phyloP scores from a whole-genome alignment of 176 grass and related monocot genomes.

The Carex cristatella region DNA sequence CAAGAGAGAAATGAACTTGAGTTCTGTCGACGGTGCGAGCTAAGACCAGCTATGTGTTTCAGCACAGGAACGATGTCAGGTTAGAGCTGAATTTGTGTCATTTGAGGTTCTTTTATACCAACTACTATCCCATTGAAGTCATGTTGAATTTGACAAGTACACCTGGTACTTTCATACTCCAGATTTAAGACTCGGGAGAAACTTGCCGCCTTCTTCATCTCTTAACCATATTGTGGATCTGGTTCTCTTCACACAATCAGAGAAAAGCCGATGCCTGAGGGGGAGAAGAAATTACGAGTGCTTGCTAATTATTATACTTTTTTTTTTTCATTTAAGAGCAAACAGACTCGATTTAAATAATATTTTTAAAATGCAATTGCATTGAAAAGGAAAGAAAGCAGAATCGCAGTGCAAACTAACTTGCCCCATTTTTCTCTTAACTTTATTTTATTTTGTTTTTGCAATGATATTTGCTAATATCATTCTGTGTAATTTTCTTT shows the following conservation, averaged over 20 bases:
- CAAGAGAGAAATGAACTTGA: too few relatives aligned
- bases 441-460: background rate
- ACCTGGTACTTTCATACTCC: too few relatives aligned
- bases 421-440: background rate
- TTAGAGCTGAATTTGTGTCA: too few relatives aligned
- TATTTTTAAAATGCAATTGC: background rate
- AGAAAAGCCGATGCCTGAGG: slow-evolving; percentile 33
- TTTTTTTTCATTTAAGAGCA: background rate
- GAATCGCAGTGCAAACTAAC: background rate
- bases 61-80: too few relatives aligned
- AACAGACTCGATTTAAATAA: background rate
- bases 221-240: slow-evolving; percentile 32
- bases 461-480: background rate
- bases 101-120: too few relatives aligned
- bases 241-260: slow-evolving; percentile 29
- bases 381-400: background rate
- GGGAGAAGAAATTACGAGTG: background rate
- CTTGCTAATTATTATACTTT: background rate
- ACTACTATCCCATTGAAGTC: too few relatives aligned
- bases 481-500: background rate
- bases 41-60: too few relatives aligned
- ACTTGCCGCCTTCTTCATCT: slow-evolving; percentile 3
- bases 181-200: background rate
- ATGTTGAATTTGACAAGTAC: too few relatives aligned
- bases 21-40: too few relatives aligned